Evolutionary conservation across 192 early-diverging fungal genomes (phyloP).

Genomic region (Coemansia sp.): DNA sequence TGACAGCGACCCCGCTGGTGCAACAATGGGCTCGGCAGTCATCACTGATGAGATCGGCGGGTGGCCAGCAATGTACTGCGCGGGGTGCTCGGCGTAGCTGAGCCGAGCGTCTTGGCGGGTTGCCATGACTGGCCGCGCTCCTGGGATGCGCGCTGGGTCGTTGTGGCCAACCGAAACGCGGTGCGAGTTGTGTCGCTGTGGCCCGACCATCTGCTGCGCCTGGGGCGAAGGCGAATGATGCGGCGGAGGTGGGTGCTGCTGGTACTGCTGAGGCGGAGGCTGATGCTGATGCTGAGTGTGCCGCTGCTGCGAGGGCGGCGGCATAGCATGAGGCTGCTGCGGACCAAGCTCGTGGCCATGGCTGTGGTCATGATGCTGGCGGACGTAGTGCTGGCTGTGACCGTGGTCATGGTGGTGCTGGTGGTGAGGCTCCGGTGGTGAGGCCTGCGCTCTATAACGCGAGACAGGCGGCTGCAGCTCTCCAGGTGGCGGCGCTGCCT

Average conservation of each 20-base stretch:
- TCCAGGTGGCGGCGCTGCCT: neutral
- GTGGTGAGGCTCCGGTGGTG: neutral
- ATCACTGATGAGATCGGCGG: constrained; percentile 28
- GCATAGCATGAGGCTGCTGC: constrained; percentile 4
- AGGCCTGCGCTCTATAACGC: neutral
- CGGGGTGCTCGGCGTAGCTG: constrained; percentile 18
- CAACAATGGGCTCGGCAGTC: constrained; percentile 13
- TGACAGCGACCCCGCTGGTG: neutral
- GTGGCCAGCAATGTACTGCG: constrained; percentile 10
- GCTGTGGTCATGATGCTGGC: neutral
- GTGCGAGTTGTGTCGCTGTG: constrained; percentile 33
- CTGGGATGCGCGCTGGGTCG: constrained; percentile 10
- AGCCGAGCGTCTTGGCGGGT: constrained; percentile 10
- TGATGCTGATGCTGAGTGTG: constrained; percentile 7
- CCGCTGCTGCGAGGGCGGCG: constrained; percentile 2
- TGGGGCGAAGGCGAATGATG: constrained; percentile 20
- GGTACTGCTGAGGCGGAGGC: constrained; percentile 20
- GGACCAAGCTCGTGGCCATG: neutral
- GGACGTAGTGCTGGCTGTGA: constrained; percentile 1
- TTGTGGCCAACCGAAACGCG: neutral
- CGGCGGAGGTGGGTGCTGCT: constrained; percentile 18
- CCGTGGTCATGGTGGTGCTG: neutral
- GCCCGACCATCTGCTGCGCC: constrained; percentile 14
- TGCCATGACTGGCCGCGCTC: constrained; percentile 9
- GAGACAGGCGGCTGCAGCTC: neutral